phyloP scores from a whole-genome alignment of 768 basidiomycete genomes.

The Dendrothele bispora region DNA sequence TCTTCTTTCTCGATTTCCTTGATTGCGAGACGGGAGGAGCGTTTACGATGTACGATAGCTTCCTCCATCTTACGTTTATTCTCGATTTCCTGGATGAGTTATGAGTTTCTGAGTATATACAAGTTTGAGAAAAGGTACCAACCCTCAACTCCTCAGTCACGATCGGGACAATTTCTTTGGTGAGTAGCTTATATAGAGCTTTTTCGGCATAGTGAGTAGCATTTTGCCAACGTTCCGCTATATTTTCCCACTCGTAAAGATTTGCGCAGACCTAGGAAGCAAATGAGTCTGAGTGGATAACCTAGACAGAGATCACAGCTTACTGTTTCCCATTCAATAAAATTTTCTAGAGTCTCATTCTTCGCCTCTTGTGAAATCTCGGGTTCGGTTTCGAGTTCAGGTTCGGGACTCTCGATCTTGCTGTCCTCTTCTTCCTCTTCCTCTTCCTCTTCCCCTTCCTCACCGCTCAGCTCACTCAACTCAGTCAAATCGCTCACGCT shows the following conservation, averaged over 20 bases:
- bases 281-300: background rate
- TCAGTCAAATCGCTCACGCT: conserved; percentile 77
- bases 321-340: conserved; percentile 93
- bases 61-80: conserved; percentile 65
- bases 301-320: conserved; percentile 22
- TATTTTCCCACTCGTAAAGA: conserved; percentile 81
- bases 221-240: conserved; percentile 72
- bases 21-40: conserved; percentile 84
- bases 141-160: conserved; percentile 70
- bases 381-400: conserved; percentile 7
- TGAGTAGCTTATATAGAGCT: conserved; percentile 68
- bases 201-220: conserved; percentile 81
- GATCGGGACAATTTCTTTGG: conserved; percentile 66
- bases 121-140: conserved; percentile 8
- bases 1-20: conserved; percentile 82
- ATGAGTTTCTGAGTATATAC: conserved; percentile 3
- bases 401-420: conserved; percentile 9
- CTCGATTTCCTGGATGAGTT: conserved; percentile 52
- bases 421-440: conserved; percentile 12
- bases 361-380: conserved; percentile 19
- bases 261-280: conserved; percentile 72
- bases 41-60: conserved; percentile 81
- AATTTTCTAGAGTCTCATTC: conserved; percentile 46
- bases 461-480: conserved; percentile 51
- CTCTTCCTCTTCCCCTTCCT: conserved; percentile 18